These are phyloP conservation scores for Cyphellophora attinorum DNA, from an alignment of 2,329 filamentous ascomycete genomes.

Conservation along the genomic window DNA sequence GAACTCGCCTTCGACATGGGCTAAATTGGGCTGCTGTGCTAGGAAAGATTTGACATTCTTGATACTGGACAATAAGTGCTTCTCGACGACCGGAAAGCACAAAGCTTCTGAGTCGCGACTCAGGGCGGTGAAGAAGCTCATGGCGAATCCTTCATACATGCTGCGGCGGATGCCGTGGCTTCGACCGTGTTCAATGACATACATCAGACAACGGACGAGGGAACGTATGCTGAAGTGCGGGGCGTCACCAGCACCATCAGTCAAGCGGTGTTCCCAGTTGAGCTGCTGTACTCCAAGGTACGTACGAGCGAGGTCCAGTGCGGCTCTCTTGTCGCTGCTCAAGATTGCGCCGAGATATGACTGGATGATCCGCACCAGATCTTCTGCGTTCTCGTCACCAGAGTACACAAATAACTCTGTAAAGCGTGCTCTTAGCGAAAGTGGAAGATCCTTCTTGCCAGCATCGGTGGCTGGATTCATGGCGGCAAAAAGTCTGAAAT, in stretches of 20 bases:
- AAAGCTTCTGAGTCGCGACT: conserved; percentile 71
- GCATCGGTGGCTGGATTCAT: conserved; percentile 99
- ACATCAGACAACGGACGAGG: conserved; percentile 78
- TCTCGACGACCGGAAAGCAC: conserved; percentile 68
- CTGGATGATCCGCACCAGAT: conserved; percentile 78
- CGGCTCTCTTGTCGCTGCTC: conserved; percentile 62
- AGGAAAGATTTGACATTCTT: conserved; percentile 63
- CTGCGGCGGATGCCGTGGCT: conserved; percentile 78
- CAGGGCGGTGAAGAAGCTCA: conserved; percentile 91
- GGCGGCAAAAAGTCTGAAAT: conserved; percentile 93
- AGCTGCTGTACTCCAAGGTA: conserved; percentile 82
- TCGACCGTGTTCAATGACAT: conserved; percentile 74
- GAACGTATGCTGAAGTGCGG: conserved; percentile 96
- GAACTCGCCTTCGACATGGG: conserved; percentile 66
- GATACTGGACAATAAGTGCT: conserved; percentile 65
- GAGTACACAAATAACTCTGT: conserved; percentile 92
- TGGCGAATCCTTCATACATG: conserved; percentile 89
- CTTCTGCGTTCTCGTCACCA: conserved; percentile 77
- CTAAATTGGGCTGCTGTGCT: conserved; percentile 66
- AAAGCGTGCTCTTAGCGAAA: conserved; percentile 81
- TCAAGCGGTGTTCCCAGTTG: conserved; percentile 71
- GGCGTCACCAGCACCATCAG: conserved; percentile 90
- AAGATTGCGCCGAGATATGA: conserved; percentile 70
- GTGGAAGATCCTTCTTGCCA: conserved; percentile 86
- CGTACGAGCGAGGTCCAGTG: conserved; percentile 71